These are phyloP conservation scores for Parafenestella ontariensis DNA, from an alignment of 2,329 filamentous ascomycete genomes.

Conservation along the genomic window DNA sequence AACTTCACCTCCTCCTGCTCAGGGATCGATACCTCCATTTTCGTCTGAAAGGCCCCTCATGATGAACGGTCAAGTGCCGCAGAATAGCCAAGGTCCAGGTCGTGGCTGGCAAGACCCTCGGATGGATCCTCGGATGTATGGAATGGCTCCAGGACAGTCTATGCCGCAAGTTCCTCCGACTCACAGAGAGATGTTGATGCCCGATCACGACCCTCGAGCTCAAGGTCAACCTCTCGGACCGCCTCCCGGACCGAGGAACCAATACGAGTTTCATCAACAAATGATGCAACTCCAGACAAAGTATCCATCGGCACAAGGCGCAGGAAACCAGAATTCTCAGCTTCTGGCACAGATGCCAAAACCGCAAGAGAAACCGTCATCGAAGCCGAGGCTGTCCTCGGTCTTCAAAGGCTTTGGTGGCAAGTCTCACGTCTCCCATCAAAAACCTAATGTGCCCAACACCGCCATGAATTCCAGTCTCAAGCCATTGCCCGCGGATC, in stretches of 20 bases:
- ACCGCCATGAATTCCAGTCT: conserved; percentile 1
- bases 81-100: conserved; percentile 10
- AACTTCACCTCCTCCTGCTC: conserved; percentile 15
- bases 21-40: conserved; percentile 7
- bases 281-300: conserved; percentile 43
- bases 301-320: conserved; percentile 50
- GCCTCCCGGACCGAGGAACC: conserved; percentile 25
- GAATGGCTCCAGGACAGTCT: conserved; percentile 9
- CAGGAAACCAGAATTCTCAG: conserved; percentile 48
- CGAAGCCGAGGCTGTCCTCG: conserved; percentile 38
- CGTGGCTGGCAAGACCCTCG: conserved; percentile 16
- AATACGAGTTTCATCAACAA: conserved; percentile 42
- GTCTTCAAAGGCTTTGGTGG: conserved; percentile 55
- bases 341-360: conserved; percentile 27
- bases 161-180: conserved; percentile 15
- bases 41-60: conserved; percentile 11
- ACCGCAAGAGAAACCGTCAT: conserved; percentile 32
- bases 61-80: conserved; percentile 4
- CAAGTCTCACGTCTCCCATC: conserved; percentile 26
- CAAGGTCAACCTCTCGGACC: conserved; percentile 16
- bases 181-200: conserved; percentile 11
- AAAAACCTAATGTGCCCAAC: conserved; percentile 7
- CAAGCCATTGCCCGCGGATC: conserved; percentile 7
- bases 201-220: conserved; percentile 21
- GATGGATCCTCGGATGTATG: conserved; percentile 19